Percentiles rank a stretch among this genome's conserved stretches.
Conservation (phyloP, 2,329 filamentous ascomycete species). For the Alternaria longipes region DNA sequence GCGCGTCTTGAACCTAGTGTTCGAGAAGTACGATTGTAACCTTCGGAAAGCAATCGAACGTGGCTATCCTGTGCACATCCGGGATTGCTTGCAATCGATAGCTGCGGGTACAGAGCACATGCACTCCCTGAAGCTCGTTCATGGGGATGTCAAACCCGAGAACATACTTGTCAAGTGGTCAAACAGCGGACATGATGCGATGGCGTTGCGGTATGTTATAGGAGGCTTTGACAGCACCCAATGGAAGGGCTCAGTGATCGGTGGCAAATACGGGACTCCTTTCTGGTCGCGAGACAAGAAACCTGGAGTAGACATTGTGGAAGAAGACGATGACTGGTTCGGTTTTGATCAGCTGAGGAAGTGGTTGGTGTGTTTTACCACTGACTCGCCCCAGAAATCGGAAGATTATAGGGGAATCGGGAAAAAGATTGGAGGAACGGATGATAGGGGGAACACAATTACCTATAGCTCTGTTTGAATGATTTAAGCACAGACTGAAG, state of each 20-base stretch:
- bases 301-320: not conserved
- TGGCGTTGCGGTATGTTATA: not conserved
- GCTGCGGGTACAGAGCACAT: not conserved
- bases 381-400: not conserved
- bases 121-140: not conserved
- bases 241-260: not conserved
- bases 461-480: not conserved
- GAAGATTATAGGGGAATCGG: not conserved
- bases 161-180: not conserved
- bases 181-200: not conserved
- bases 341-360: conserved; percentile 4
- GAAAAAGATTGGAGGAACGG: not conserved
- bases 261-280: conserved; percentile 1
- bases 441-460: not conserved
- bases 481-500: not conserved
- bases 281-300: conserved; percentile 3
- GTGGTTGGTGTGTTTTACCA: not conserved
- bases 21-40: not conserved
- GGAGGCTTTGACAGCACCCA: conserved; percentile 14
- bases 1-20: not conserved
- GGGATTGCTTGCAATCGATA: not conserved
- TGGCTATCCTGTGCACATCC: not conserved
- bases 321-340: conserved; percentile 13
- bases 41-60: not conserved
- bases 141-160: not conserved